phyloP scores from a whole-genome alignment of 768 basidiomycete species.

The Tephrocybe sp. region DNA sequence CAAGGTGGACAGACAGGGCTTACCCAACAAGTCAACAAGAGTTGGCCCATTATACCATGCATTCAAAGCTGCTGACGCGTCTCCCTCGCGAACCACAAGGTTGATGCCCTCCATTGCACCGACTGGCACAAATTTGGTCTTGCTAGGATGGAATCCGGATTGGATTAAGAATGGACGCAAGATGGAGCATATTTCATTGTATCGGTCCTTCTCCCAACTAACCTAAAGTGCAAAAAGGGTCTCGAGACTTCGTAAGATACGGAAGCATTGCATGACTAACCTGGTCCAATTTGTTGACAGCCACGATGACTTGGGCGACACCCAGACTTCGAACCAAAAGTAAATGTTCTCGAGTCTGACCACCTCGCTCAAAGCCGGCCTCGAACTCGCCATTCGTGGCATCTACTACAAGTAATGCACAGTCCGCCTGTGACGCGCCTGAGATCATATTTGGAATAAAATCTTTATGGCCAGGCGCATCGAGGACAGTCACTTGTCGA shows the following conservation, averaged over 20 bases:
- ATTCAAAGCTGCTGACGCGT: conserved; percentile 46
- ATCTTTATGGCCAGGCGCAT: conserved; percentile 96
- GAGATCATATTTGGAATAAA: conserved; percentile 99
- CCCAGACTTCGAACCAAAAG: conserved; percentile 90
- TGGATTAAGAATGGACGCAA: conserved; percentile 83
- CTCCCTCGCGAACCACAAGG: conserved; percentile 51
- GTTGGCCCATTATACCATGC: conserved; percentile 88
- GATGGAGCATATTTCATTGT: conserved; percentile 76
- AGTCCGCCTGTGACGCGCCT: conserved; percentile 95
- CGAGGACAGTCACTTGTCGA: conserved; percentile 87
- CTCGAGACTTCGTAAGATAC: background rate
- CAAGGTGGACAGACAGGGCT: conserved; percentile 3
- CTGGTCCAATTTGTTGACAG: conserved; percentile 94
- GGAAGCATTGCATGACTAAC: conserved; percentile 39
- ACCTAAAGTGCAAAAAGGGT: conserved; percentile 50
- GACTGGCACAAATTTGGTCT: conserved; percentile 84
- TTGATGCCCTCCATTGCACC: conserved; percentile 92
- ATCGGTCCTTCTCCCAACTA: conserved; percentile 81
- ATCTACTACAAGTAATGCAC: conserved; percentile 91
- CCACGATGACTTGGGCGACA: conserved; percentile 87
- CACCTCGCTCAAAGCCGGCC: conserved; percentile 90
- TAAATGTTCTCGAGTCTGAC: conserved; percentile 94
- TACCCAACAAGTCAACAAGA: conserved; percentile 82
- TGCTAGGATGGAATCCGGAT: conserved; percentile 80
- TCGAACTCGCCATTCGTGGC: conserved; percentile 92